A percentile compares a stretch with the other conserved stretches of the same genome.
Conservation (phyloP, 1,284 basidiomycete genomes). For the Microbotryum violaceum region DNA sequence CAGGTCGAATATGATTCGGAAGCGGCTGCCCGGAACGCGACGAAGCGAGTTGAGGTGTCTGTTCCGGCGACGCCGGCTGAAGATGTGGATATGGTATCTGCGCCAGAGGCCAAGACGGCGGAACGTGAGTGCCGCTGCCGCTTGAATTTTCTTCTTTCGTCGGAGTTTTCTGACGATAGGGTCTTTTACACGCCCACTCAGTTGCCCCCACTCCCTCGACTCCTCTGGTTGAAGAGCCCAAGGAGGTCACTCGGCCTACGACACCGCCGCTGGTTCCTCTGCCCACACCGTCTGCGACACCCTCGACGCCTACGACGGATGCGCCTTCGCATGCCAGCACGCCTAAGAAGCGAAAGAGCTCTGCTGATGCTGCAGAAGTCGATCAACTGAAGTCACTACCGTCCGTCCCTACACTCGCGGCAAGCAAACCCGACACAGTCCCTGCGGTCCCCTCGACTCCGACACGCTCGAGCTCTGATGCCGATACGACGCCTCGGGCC, state of each 20-base stretch:
- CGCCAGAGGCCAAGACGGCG: neutral
- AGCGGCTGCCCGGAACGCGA: too few relatives aligned
- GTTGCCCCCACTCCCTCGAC: too few relatives aligned
- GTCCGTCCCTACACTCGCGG: constrained; percentile 9
- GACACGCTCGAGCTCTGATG: neutral
- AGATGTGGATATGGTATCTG: constrained; percentile 21
- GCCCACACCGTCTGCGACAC: constrained; percentile 6
- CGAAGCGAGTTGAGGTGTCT: too few relatives aligned
- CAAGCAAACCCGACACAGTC: constrained; percentile 31
- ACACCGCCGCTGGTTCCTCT: constrained; percentile 11
- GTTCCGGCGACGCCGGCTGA: constrained; percentile 4
- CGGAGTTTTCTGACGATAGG: neutral
- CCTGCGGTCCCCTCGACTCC: constrained; percentile 4
- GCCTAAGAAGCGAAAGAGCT: constrained; percentile 30
- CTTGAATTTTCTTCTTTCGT: neutral
- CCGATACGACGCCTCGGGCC: constrained; percentile 19
- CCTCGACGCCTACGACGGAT: neutral
- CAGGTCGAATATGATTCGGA: constrained; percentile 75
- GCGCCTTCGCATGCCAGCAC: neutral
- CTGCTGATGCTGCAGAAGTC: constrained; percentile 1
- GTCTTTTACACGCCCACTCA: too few relatives aligned
- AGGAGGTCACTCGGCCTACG: neutral
- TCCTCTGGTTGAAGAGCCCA: neutral
- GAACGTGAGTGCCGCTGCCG: neutral
- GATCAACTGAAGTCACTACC: too few relatives aligned